Evolutionary conservation across 1,284 basidiomycete species (phyloP).

Genomic region (Taiwanofungus camphoratus): DNA sequence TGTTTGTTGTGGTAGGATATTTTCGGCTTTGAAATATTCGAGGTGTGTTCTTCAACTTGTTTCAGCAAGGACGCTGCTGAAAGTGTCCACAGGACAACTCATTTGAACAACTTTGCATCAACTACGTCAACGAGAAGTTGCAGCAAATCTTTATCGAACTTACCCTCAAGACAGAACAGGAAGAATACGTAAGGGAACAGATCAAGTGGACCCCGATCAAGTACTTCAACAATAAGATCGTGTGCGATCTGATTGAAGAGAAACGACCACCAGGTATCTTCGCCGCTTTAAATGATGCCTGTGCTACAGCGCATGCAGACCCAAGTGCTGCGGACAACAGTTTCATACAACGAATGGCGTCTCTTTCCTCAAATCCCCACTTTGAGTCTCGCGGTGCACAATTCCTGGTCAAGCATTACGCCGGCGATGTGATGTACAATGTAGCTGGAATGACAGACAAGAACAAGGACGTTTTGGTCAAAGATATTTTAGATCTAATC

Average conservation of each 20-base stretch:
- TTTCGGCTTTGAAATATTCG: conserved; percentile 97
- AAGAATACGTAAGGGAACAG: conserved; percentile 97
- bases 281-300: conserved; percentile 96
- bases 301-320: conserved; percentile 97
- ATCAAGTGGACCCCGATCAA: conserved; percentile 99
- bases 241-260: conserved; percentile 98
- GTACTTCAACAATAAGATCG: conserved; percentile 95
- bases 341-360: conserved; percentile 88
- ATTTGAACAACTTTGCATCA: conserved; percentile 99
- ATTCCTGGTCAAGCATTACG: conserved; percentile 92
- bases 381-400: conserved; percentile 90
- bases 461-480: conserved; percentile 97
- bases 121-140: conserved; percentile 99
- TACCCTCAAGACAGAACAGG: conserved; percentile 98
- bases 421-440: conserved; percentile 98
- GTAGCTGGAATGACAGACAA: conserved; percentile 99
- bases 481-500: conserved; percentile 91
- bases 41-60: conserved; percentile 39
- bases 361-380: conserved; percentile 79
- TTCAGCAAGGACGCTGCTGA: neutral
- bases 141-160: conserved; percentile 99
- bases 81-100: conserved; percentile 75
- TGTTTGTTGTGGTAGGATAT: conserved; percentile 83
- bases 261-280: conserved; percentile 96
- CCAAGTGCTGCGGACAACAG: conserved; percentile 95